phyloP scores from a whole-genome alignment of 1,139 yeast species.

The Diutina pseudorugosa region DNA sequence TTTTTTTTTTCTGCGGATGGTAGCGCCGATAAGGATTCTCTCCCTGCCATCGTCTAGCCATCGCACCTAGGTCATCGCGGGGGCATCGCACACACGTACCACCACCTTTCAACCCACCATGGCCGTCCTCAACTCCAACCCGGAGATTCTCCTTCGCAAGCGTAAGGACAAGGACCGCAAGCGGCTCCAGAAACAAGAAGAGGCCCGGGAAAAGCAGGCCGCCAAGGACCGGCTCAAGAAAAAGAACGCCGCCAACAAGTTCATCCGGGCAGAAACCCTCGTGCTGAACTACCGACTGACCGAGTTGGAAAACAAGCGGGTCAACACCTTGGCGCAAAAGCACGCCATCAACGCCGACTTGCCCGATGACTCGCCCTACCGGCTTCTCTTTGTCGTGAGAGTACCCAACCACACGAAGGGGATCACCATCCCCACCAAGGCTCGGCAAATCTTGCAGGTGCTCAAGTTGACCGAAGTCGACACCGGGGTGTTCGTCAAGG shows the following conservation, averaged over 20 bases:
- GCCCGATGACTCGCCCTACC: constrained; percentile 9
- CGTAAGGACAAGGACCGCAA: constrained; percentile 67
- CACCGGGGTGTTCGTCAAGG: constrained; percentile 61
- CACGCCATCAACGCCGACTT: constrained; percentile 7
- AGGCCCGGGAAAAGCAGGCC: constrained; percentile 13
- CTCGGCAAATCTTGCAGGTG: constrained; percentile 43
- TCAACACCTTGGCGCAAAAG: constrained; percentile 46
- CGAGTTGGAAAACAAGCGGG: constrained; percentile 55
- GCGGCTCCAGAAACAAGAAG: constrained; percentile 52
- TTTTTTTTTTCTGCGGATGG: background rate
- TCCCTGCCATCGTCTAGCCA: background rate
- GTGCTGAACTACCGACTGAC: constrained; percentile 54
- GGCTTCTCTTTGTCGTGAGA: constrained; percentile 53
- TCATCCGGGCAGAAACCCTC: constrained; percentile 62
- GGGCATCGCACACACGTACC: too few species aligned
- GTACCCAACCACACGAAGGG: constrained; percentile 45
- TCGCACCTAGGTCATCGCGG: background rate
- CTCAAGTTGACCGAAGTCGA: constrained; percentile 48
- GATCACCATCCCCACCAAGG: constrained; percentile 54
- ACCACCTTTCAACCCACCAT: constrained; percentile 11
- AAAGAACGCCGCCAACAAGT: constrained; percentile 30
- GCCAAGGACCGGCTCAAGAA: constrained; percentile 13
- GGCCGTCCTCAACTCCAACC: constrained; percentile 54
- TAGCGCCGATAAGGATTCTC: background rate
- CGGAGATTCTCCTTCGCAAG: constrained; percentile 64